phyloP scores from a whole-genome alignment of 2,329 filamentous ascomycete species.

The Aspergillus sp. region DNA sequence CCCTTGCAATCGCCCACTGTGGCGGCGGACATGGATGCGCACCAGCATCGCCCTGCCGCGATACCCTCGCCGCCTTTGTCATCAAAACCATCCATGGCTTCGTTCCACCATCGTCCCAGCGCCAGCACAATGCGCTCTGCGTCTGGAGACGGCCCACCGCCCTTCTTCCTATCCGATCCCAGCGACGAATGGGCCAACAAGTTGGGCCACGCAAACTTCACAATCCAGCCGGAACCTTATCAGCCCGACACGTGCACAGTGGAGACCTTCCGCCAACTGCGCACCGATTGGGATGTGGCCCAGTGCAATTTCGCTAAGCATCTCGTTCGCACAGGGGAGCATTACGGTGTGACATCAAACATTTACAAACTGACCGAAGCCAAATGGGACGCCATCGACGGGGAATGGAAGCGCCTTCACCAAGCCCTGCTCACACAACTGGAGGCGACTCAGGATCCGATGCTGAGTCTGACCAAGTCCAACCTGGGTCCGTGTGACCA shows the following conservation, averaged over 20 bases:
- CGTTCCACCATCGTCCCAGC: slow-evolving; percentile 50
- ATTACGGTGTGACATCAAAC: slow-evolving; percentile 83
- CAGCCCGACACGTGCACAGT: slow-evolving; percentile 55
- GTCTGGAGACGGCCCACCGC: slow-evolving; percentile 41
- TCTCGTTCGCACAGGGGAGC: slow-evolving; percentile 76
- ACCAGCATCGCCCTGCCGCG: slow-evolving; percentile 32
- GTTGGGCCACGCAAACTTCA: slow-evolving; percentile 90
- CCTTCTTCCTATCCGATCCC: slow-evolving; percentile 55
- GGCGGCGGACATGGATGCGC: slow-evolving; percentile 53
- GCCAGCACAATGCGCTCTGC: slow-evolving; percentile 35
- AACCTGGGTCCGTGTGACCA: slow-evolving; percentile 42
- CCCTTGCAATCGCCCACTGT: slow-evolving; percentile 81
- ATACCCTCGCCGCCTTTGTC: slow-evolving; percentile 65
- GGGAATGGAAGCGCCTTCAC: slow-evolving; percentile 62
- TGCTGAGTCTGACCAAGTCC: slow-evolving; percentile 31
- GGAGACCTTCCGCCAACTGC: slow-evolving; percentile 55
- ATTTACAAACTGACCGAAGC: slow-evolving; percentile 77
- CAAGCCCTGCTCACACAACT: slow-evolving; percentile 53
- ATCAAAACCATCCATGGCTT: slow-evolving; percentile 66
- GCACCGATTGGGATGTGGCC: slow-evolving; percentile 73
- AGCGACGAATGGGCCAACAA: slow-evolving; percentile 75
- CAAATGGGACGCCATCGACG: slow-evolving; percentile 79
- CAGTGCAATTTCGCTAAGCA: slow-evolving; percentile 84
- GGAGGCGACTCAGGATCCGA: slow-evolving; percentile 24
- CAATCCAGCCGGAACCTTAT: slow-evolving; percentile 75